These are phyloP conservation scores for Discostella stelligera DNA, from an alignment of 352 stramenopile genomes.

Conservation along the genomic window DNA sequence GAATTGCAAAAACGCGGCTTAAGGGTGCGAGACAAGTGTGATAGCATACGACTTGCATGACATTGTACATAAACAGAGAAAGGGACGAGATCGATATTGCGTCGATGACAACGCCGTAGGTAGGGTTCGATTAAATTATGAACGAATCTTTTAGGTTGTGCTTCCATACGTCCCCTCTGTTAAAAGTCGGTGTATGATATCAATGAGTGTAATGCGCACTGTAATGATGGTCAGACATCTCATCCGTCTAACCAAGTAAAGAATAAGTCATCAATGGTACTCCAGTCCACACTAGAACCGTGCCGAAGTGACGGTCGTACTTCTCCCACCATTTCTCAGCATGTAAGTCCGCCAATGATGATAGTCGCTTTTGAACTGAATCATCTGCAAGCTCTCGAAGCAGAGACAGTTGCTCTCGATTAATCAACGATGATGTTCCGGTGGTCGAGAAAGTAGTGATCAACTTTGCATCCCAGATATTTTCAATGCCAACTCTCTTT, in stretches of 20 bases:
- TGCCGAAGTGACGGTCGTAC: neutral
- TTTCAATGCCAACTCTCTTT: conserved; percentile 25
- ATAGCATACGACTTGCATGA: neutral
- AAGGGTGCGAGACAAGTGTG: neutral
- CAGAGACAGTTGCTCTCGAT: conserved; percentile 32
- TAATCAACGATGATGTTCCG: conserved; percentile 22
- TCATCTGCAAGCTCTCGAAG: conserved; percentile 36
- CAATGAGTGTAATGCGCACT: too few species aligned
- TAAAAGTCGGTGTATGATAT: too few species aligned
- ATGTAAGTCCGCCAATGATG: neutral
- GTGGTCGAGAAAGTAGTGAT: conserved; percentile 34
- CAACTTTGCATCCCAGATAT: conserved; percentile 53
- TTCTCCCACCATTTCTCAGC: conserved; percentile 8
- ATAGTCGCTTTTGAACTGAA: conserved; percentile 4
- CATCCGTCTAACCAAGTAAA: neutral
- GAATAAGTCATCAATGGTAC: neutral
- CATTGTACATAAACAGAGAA: neutral
- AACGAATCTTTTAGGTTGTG: too few species aligned
- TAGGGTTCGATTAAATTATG: too few species aligned
- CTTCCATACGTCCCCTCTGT: too few species aligned
- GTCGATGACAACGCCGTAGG: too few species aligned
- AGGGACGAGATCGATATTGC: too few species aligned
- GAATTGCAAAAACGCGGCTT: conserved; percentile 39
- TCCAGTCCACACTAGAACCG: conserved; percentile 12
- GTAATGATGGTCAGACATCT: neutral